phyloP scores from a whole-genome alignment of 2,329 filamentous ascomycete species.

The Colletotrichum sp. region DNA sequence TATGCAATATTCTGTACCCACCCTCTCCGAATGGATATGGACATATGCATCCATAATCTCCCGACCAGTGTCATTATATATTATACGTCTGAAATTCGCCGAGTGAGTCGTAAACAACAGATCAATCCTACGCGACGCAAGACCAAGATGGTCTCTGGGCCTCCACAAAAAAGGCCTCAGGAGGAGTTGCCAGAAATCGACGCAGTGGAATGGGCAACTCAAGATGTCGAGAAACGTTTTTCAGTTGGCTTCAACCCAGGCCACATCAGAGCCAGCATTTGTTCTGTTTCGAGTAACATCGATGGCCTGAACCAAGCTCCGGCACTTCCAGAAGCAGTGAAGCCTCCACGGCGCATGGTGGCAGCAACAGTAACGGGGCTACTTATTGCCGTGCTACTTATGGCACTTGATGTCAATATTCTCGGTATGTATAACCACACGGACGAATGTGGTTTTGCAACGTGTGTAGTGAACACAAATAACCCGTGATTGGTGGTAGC shows the following conservation, averaged over 20 bases:
- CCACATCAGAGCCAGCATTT: not conserved
- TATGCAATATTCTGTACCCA: not conserved
- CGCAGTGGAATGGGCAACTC: not conserved
- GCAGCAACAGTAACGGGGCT: not conserved
- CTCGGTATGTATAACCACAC: not conserved
- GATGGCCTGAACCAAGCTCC: not conserved
- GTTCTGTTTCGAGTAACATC: not conserved
- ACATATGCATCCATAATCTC: not conserved
- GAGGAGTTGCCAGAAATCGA: not conserved
- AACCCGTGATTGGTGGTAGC: not conserved
- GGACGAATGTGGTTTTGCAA: not conserved
- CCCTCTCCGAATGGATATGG: not conserved
- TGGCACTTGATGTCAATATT: not conserved
- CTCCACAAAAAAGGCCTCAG: not conserved
- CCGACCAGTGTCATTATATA: not conserved
- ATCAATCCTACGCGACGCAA: not conserved
- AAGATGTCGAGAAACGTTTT: not conserved
- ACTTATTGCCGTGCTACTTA: not conserved
- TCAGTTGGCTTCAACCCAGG: not conserved
- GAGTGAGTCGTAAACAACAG: not conserved
- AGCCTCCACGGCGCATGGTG: not conserved
- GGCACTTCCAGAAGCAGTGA: not conserved
- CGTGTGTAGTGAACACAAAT: not conserved
- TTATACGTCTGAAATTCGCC: not conserved
- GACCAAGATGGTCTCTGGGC: not conserved